Evolutionary conservation across 306 rosid species (phyloP), one percentile per base, ranked within the genome.

Genomic region (Rosa persica): DNA sequence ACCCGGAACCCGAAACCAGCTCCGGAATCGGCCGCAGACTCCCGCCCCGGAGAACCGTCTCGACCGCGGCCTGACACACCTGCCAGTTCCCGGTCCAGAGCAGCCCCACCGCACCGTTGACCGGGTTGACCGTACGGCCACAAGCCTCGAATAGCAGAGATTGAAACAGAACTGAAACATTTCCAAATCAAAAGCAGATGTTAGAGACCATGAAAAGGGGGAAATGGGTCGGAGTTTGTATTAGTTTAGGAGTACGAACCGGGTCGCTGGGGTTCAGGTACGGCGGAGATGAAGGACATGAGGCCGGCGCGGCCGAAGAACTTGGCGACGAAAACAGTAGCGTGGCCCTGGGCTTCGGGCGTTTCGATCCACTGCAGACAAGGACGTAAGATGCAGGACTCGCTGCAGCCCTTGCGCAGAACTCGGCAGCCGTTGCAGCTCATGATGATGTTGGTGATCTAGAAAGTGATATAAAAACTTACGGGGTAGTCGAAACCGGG

Each of bases 281-380:
- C 98, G 87, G 95, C 95, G 77, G 98, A 91, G 82, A 95, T 95
- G 90, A 95, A 95, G 73, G 98, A 89, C 92, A 95, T 92, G 64
- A 95, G 98, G 67, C 97, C 98, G 13, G 98, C 98, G 25, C 98
- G 98, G 86, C 98, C 98, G 36, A 95, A 95, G 88, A 95, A 95
- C 89, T 95, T 95, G 81, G 98, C 98, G 1, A 95, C 98, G 60
- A 95, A 95, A 72, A 92, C 93, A 15, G 98, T 95, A 62, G 98
- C 98, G 78, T 95, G 89, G 27, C 98, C 98, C 84, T 95, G 98
- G 16, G 98, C 87, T 77, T 95, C 98, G 27, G 97, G 87, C 57
- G 86, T 87, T 0, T 92, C 97, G 72, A 95, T 95, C 97, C 97
- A 92, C 79, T 92, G 98, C 43, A 95, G 79, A 69, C 97, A 95